Evolutionary conservation across 2,329 filamentous ascomycete genomes (phyloP).

Genomic region (Diplocarpon mali): DNA sequence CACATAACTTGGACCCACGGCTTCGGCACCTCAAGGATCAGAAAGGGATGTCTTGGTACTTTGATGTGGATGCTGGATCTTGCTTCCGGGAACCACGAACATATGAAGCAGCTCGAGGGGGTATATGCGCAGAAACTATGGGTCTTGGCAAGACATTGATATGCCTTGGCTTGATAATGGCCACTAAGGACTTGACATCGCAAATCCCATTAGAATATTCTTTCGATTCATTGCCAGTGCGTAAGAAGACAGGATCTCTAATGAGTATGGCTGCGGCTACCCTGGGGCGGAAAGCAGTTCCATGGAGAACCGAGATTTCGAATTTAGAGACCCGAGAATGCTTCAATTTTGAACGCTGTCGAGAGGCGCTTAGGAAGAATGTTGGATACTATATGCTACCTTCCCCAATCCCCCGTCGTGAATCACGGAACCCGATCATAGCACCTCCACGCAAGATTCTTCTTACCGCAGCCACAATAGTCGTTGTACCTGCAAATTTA

Average conservation of each 20-base stretch:
- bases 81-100: slow-evolving; percentile 55
- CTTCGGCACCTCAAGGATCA: slow-evolving; percentile 51
- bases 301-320: slow-evolving; percentile 59
- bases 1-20: slow-evolving; percentile 60
- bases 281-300: slow-evolving; percentile 53
- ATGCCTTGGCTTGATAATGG: slow-evolving; percentile 64
- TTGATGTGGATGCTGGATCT: slow-evolving; percentile 51
- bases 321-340: slow-evolving; percentile 19
- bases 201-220: slow-evolving; percentile 52
- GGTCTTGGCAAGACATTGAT: slow-evolving; percentile 81
- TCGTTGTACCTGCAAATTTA: slow-evolving; percentile 76
- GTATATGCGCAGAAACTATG: slow-evolving; percentile 74
- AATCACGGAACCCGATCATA: slow-evolving; percentile 29
- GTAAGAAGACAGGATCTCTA: slow-evolving; percentile 46
- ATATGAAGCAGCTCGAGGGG: slow-evolving; percentile 67
- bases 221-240: slow-evolving; percentile 29
- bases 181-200: slow-evolving; percentile 60
- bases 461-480: slow-evolving; percentile 58
- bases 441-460: slow-evolving; percentile 40
- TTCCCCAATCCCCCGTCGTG: slow-evolving; percentile 31
- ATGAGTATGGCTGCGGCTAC: slow-evolving; percentile 65
- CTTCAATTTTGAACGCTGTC: slow-evolving; percentile 42
- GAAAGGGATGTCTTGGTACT: slow-evolving; percentile 53
- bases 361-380: slow-evolving; percentile 45
- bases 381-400: slow-evolving; percentile 48